Conservation (phyloP, 164 flowering plant species). For the Echeveria elegans region DNA sequence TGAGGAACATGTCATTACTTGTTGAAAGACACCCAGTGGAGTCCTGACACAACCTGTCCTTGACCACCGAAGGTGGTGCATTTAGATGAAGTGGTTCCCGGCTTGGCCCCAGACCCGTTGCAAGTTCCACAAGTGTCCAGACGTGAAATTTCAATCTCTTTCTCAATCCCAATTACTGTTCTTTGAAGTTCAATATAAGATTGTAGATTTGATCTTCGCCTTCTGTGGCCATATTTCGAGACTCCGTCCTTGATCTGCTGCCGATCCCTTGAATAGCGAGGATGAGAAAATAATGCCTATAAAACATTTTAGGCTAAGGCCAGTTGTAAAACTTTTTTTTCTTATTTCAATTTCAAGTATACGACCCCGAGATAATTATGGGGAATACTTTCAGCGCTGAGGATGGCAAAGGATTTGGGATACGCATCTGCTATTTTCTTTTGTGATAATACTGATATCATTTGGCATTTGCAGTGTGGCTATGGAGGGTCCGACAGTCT, state of each 20-base stretch:
- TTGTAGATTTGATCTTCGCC: constrained; percentile 77
- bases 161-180: constrained; percentile 85
- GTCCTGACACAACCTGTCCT: constrained; percentile 86
- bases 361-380: too few species aligned
- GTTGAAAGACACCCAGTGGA: constrained; percentile 85
- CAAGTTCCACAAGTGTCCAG: constrained; percentile 84
- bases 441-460: too few species aligned
- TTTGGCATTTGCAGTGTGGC: too few species aligned
- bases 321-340: not conserved
- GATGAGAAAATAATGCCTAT: not conserved
- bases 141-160: constrained; percentile 79
- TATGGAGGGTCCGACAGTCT: too few species aligned
- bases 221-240: constrained; percentile 58
- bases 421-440: too few species aligned
- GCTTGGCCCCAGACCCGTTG: constrained; percentile 85
- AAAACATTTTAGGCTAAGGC: not conserved
- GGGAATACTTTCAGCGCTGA: too few species aligned
- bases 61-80: constrained; percentile 89
- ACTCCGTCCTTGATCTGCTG: constrained; percentile 41
- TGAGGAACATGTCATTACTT: constrained; percentile 77
- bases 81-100: constrained; percentile 61
- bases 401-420: too few species aligned
- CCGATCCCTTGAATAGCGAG: constrained; percentile 58
- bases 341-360: too few species aligned
- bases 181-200: constrained; percentile 72